Evolutionary conservation across 106 monocot genomes (phyloP).

Genomic region (Dendrobium officinale): DNA sequence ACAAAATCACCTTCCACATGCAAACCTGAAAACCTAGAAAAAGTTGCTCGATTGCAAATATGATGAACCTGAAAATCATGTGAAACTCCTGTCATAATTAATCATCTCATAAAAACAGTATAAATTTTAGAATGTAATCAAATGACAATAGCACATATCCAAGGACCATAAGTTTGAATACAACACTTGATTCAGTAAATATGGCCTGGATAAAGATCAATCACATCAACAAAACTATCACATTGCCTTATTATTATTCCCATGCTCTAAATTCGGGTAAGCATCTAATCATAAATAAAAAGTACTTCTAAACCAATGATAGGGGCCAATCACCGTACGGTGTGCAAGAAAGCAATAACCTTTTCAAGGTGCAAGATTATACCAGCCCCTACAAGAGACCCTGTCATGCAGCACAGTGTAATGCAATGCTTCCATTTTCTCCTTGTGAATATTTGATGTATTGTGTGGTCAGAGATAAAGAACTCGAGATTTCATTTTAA

Average conservation of each 20-base stretch:
- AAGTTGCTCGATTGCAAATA: conserved; percentile 79
- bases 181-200: not conserved
- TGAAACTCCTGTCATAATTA: not conserved
- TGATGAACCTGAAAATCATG: conserved; percentile 59
- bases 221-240: not conserved
- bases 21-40: conserved; percentile 86
- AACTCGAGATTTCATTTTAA: not conserved
- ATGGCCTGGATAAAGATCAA: not conserved
- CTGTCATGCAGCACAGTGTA: not conserved
- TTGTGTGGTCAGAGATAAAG: not conserved
- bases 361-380: not conserved
- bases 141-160: not conserved
- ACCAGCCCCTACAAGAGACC: not conserved
- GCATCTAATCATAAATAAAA: not conserved
- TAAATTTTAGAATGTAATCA: not conserved
- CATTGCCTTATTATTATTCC: not conserved
- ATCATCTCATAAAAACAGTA: not conserved
- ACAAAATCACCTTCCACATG: conserved; percentile 66
- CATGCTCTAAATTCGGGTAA: not conserved
- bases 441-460: not conserved
- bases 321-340: not conserved
- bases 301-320: not conserved
- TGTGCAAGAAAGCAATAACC: not conserved
- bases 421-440: too few relatives aligned
- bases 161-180: not conserved